Evolutionary conservation across 2,329 filamentous ascomycete genomes (phyloP), one percentile per base, ranked within the genome.

Genomic region (Cladosporium sp.): DNA sequence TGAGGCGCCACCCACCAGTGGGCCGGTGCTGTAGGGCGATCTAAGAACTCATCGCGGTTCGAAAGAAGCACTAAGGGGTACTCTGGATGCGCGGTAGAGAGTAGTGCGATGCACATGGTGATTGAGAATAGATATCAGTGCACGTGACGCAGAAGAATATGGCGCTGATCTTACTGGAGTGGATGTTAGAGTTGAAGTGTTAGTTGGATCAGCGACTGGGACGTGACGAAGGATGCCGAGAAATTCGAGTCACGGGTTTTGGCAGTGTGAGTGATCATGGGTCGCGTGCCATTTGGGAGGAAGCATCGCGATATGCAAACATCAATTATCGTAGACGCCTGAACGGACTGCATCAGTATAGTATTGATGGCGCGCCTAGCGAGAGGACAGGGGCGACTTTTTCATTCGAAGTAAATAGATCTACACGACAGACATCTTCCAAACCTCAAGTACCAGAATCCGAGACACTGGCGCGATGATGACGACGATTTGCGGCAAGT

Each of bases 1-100:
- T 85, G 75, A 3, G 86, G 85, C 14, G 78, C 70, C 50, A 83
- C 81, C 87, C 87, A 89, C 85, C 85, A 89, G 70, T 80, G 77
- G 66, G 84, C 86, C 37, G 78, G 77, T 35, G 84, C 82, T 26
- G 87, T 89, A 60, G 87, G 87, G 37, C 87, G 84, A 67, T 81
- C 81, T 61, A 89, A 80, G 69, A 85, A 89, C 79, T 89, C 87
- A 75, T 84, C 82, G 69, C 82, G 75, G 70, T 84, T 84, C 73
- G 79, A 82, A 65, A 83, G 74, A n/a, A 84, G 72, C 67, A 84
- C 80, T 68, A 83, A 78, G 10, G 81, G 80, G 66, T 83, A 84
- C 49, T 79, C 70, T 16, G 81, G 81, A 68, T 84, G 82, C 23
- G 80, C 77, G 6, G 81, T 82, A 5, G 80, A 80, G 6, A 84